Base-by-base conservation (phyloP, 768 basidiomycete genomes). In the Rhizopogon sp. region DNA sequence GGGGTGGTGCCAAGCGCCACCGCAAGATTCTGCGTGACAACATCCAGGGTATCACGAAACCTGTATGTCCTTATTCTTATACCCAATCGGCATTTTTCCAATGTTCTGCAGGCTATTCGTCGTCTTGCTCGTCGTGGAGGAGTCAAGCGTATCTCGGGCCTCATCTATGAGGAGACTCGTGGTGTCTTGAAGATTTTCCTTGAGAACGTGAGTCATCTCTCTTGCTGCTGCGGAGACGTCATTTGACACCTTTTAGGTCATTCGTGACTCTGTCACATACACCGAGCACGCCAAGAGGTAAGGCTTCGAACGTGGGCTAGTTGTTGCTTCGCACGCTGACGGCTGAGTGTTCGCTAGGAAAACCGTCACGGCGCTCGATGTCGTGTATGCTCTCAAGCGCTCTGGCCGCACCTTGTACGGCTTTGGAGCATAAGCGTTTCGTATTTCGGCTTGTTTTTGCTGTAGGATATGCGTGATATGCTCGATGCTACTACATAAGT, bases 81-180 rank as follows among this genome's bases (percentile, higher is more conserved):
- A 40, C 54, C 73, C 37, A 52, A 67, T 56, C 33, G 50, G 47
- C 52, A 17, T 43, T 35, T 7, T 50, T n/a, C 69, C 79, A 82
- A 82, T 79, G 88, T 88, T 72, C 90, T 88, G 60, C 88, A 70
- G 69, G 69, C 69, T 20, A 82, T 93, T 69, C 88, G 88, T 75
- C 89, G 90, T 78, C 87, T 93, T 57, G 90, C 90, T 42, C 88
- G 90, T 66, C 86, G 90, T 80, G 90, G 91, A 66, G 91, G 91
- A 83, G 91, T 93, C 62, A 93, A 93, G 78, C 88, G 88, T 85
- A 89, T 90, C 68, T 88, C 85, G 40, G 88, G 87, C 58, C 80
- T 92, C 56, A 91, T 93, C 74, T 93, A 93, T 70, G 91, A 93
- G 71, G 91, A 93, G 79, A 93, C 91, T 28, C 89, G 91, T 69